Percentiles rank a stretch among this genome's conserved stretches.
Evolutionary conservation across 495 filamentous ascomycete species (phyloP).

Genomic region (Podospora pseudocomata): DNA sequence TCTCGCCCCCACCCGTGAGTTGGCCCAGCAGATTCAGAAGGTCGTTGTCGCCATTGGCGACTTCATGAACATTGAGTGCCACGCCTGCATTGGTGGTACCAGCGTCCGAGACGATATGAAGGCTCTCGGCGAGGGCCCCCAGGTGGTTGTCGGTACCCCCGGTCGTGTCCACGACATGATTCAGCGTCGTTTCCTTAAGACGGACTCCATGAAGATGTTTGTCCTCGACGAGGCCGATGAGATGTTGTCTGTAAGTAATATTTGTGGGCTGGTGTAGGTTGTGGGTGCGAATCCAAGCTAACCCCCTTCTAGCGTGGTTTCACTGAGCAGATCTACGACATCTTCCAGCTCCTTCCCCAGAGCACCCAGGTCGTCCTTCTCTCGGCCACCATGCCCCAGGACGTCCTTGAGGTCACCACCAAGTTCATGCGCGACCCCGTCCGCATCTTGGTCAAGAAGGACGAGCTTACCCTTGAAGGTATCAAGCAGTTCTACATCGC

Average conservation of each 20-base stretch:
- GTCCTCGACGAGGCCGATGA: slow-evolving; percentile 98
- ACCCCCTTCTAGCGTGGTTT: slow-evolving; percentile 71
- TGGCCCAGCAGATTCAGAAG: slow-evolving; percentile 96
- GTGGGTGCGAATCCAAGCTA: slow-evolving; percentile 7
- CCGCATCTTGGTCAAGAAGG: slow-evolving; percentile 98
- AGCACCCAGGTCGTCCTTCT: slow-evolving; percentile 97
- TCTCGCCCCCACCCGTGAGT: slow-evolving; percentile 95
- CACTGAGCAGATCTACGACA: slow-evolving; percentile 98
- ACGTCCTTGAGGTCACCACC: slow-evolving; percentile 98
- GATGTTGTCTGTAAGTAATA: slow-evolving; percentile 67
- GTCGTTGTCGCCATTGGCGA: slow-evolving; percentile 96
- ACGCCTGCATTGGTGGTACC: slow-evolving; percentile 97
- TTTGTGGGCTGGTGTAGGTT: background rate
- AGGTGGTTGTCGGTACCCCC: slow-evolving; percentile 94
- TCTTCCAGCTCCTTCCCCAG: slow-evolving; percentile 93
- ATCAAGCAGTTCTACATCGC: slow-evolving; percentile 99
- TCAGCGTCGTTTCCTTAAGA: slow-evolving; percentile 87
- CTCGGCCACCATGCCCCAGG: slow-evolving; percentile 94
- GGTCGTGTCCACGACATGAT: slow-evolving; percentile 99
- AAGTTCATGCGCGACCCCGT: slow-evolving; percentile 99
- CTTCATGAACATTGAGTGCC: slow-evolving; percentile 99
- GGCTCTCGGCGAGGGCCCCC: slow-evolving; percentile 93
- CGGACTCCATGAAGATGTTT: slow-evolving; percentile 96
- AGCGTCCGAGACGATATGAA: slow-evolving; percentile 96
- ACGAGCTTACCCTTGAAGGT: slow-evolving; percentile 95